phyloP scores from a whole-genome alignment of 345 rosid genomes.

The Eutrema yunnanense region DNA sequence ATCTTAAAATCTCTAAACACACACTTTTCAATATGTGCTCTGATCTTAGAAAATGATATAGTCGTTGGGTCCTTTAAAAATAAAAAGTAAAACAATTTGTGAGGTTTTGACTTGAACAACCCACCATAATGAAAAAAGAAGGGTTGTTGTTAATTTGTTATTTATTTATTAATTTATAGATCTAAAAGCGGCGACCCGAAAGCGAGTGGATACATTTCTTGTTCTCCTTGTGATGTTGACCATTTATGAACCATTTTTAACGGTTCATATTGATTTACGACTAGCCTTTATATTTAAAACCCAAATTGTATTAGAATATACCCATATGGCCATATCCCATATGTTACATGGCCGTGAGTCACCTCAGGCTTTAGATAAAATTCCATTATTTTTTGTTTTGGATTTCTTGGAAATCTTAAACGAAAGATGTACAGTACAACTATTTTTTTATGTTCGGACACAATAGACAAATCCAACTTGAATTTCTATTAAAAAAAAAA shows the following conservation, averaged over 20 bases:
- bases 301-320: background rate
- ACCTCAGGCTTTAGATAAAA: conserved; percentile 8
- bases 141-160: background rate
- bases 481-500: background rate
- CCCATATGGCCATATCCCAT: background rate
- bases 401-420: background rate
- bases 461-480: background rate
- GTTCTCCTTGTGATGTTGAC: background rate
- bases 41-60: background rate
- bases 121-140: background rate
- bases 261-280: conserved; percentile 1
- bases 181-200: conserved; percentile 23
- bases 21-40: background rate
- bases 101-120: background rate
- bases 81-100: background rate
- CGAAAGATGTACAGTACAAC: background rate
- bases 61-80: background rate
- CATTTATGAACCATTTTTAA: background rate
- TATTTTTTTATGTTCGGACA: background rate
- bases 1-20: no score
- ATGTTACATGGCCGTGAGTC: conserved; percentile 24
- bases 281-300: background rate
- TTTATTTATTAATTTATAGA: no score
- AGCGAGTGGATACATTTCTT: conserved; percentile 2
- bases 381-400: background rate